phyloP scores from a whole-genome alignment of 1,139 yeast species.

The Yamadazyma taylorii region DNA sequence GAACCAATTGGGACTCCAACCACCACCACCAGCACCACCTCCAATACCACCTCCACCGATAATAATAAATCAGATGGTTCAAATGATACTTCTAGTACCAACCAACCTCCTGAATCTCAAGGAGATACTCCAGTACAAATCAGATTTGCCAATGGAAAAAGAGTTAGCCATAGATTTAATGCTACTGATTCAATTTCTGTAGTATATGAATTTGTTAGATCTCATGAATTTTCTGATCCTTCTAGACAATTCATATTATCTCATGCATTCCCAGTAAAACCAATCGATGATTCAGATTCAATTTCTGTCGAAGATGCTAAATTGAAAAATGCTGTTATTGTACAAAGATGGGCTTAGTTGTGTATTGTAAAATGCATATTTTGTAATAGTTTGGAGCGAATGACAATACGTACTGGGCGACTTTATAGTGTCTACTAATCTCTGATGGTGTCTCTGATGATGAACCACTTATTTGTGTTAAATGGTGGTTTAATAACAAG shows the following conservation, averaged over 20 bases:
- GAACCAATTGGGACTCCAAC: constrained; percentile 34
- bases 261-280: constrained; percentile 81
- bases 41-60: constrained; percentile 8
- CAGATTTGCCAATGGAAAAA: constrained; percentile 80
- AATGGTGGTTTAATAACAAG: too few relatives aligned
- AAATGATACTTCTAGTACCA: not conserved
- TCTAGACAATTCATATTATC: constrained; percentile 64
- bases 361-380: constrained; percentile 8
- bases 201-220: constrained; percentile 68
- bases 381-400: not conserved
- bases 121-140: constrained; percentile 84
- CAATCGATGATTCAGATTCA: constrained; percentile 54
- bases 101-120: constrained; percentile 5
- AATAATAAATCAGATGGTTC: too few relatives aligned
- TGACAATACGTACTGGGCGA: not conserved
- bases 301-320: constrained; percentile 72
- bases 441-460: too few relatives aligned
- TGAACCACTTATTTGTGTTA: too few relatives aligned
- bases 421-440: too few relatives aligned
- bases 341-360: constrained; percentile 68
- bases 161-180: constrained; percentile 63
- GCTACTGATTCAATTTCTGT: constrained; percentile 64
- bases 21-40: constrained; percentile 13
- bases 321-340: constrained; percentile 80
- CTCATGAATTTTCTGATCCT: constrained; percentile 40